A percentile compares a stretch with the other conserved stretches of the same genome.
Conservation (phyloP, 768 basidiomycete genomes). For the Lactarius vividus region DNA sequence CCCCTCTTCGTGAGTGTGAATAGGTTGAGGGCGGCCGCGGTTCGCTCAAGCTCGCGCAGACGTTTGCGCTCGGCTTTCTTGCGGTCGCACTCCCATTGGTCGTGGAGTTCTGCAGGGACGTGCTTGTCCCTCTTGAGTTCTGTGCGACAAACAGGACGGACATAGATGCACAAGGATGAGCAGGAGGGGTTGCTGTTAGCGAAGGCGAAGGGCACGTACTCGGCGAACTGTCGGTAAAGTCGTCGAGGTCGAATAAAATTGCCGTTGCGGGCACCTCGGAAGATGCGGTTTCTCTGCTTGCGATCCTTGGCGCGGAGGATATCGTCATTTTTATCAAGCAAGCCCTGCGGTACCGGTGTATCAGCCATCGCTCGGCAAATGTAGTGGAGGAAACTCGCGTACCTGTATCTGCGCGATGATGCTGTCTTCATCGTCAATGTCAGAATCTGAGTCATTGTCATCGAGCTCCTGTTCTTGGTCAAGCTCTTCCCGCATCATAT, state of each 20-base stretch:
- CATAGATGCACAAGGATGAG: background rate
- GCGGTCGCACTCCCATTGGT: constrained; percentile 80
- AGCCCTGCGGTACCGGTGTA: constrained; percentile 2
- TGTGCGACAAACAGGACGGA: constrained; percentile 18
- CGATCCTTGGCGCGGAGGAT: constrained; percentile 45
- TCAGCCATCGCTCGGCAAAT: too few relatives aligned
- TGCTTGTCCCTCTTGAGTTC: constrained; percentile 49
- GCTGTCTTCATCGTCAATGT: constrained; percentile 37
- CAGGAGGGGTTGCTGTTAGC: background rate
- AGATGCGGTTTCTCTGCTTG: constrained; percentile 53
- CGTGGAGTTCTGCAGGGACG: constrained; percentile 56
- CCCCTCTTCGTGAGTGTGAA: constrained; percentile 51
- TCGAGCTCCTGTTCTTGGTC: background rate
- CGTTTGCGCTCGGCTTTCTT: constrained; percentile 69
- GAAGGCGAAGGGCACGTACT: constrained; percentile 44
- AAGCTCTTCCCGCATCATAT: too few relatives aligned
- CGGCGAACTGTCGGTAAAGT: constrained; percentile 39
- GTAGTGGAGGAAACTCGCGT: constrained; percentile 14
- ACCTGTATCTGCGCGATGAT: constrained; percentile 31
- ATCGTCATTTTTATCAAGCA: constrained; percentile 55
- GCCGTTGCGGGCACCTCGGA: constrained; percentile 60
- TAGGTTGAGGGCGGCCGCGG: constrained; percentile 63
- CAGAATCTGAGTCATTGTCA: background rate
- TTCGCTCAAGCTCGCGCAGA: constrained; percentile 53
- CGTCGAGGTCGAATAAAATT: constrained; percentile 39